Conservation (phyloP, 768 basidiomycete genomes). For the Termitomyces sp. region DNA sequence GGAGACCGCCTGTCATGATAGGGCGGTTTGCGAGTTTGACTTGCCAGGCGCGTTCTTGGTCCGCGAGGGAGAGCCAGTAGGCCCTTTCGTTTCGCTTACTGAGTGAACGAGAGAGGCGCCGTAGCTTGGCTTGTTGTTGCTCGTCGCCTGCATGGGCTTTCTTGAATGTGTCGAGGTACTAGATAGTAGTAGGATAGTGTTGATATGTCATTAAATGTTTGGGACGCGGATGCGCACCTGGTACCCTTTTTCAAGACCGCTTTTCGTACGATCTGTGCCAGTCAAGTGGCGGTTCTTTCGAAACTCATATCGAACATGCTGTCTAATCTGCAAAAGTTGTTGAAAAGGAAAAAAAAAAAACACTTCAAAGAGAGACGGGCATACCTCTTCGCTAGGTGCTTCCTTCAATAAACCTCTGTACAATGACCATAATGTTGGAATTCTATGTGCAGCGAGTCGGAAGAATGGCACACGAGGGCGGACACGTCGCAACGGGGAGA, state of each 20-base stretch:
- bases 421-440: constrained; percentile 74
- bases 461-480: constrained; percentile 66
- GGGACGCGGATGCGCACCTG: constrained; percentile 37
- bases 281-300: constrained; percentile 48
- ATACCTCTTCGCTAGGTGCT: constrained; percentile 53
- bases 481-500: constrained; percentile 56
- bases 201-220: not conserved
- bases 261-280: constrained; percentile 44
- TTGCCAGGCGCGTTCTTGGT: constrained; percentile 53
- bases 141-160: constrained; percentile 51
- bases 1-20: constrained; percentile 65
- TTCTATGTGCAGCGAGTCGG: constrained; percentile 63
- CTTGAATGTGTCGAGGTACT: constrained; percentile 62
- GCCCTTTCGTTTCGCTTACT: constrained; percentile 44
- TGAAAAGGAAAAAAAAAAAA: not conserved
- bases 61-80: constrained; percentile 40
- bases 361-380: constrained; percentile 15
- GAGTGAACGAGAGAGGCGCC: constrained; percentile 59
- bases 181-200: not conserved
- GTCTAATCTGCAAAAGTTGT: constrained; percentile 43
- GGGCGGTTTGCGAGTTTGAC: constrained; percentile 52
- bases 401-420: constrained; percentile 66
- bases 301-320: constrained; percentile 54
- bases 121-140: constrained; percentile 40
- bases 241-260: constrained; percentile 48